Evolutionary conservation across 305 asterid species (phyloP).

Genomic region (Fraxinus nigra): DNA sequence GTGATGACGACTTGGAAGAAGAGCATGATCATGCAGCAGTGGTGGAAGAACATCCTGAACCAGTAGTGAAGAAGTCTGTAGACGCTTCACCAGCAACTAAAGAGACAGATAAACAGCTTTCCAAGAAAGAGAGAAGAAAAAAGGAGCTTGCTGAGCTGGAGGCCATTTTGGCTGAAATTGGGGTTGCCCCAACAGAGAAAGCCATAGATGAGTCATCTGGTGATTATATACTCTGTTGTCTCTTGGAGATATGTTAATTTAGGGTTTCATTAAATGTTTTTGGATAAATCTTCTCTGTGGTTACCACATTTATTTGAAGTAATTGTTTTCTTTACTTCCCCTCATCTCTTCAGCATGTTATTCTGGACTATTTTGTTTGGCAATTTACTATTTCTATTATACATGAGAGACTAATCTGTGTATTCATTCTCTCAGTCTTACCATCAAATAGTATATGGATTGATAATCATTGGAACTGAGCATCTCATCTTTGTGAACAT

Average conservation of each 20-base stretch:
- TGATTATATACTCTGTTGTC: slow-evolving; percentile 13
- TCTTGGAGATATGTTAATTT: neutral
- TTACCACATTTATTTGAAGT: neutral
- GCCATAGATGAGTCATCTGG: slow-evolving; percentile 30
- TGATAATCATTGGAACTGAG: neutral
- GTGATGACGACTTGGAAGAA: slow-evolving; percentile 33
- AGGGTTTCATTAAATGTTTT: neutral
- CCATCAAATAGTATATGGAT: neutral
- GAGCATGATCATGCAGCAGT: slow-evolving; percentile 31
- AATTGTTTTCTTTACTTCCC: neutral
- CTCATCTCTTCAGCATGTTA: neutral
- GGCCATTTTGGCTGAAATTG: slow-evolving; percentile 45
- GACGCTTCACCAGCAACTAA: slow-evolving; percentile 32
- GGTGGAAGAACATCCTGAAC: slow-evolving; percentile 25
- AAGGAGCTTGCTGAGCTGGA: slow-evolving; percentile 52
- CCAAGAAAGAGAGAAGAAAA: slow-evolving; percentile 45
- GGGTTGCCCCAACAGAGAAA: slow-evolving; percentile 28
- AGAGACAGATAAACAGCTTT: slow-evolving; percentile 43
- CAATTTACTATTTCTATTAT: neutral
- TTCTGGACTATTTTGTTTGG: neutral
- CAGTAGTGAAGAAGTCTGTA: slow-evolving; percentile 26
- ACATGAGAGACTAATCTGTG: neutral
- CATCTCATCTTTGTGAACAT: slow-evolving; percentile 5
- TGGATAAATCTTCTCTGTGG: neutral
- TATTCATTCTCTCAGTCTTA: neutral